A percentile compares a stretch with the other conserved stretches of the same genome.
Conservation (phyloP, 2,329 filamentous ascomycete genomes). For the Cercospora janseana region DNA sequence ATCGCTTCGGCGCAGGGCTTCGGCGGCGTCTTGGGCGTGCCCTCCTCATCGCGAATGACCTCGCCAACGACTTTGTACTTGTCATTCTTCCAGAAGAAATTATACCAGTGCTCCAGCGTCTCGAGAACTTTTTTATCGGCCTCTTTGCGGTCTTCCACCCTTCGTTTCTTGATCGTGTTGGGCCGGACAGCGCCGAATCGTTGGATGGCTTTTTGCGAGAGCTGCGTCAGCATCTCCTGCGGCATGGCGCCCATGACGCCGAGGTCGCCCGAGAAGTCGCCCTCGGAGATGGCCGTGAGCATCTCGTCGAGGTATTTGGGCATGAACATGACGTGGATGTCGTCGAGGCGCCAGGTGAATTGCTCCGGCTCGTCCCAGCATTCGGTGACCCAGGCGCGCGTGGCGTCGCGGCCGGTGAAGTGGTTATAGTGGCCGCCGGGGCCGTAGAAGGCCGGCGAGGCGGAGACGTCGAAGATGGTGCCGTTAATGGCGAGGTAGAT, state of each 20-base stretch:
- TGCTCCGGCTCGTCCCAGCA: slow-evolving; percentile 35
- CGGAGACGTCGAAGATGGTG: slow-evolving; percentile 36
- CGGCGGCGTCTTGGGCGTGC: slow-evolving; percentile 24
- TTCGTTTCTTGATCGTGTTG: slow-evolving; percentile 24
- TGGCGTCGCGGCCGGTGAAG: slow-evolving; percentile 34
- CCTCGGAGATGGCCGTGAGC: slow-evolving; percentile 23
- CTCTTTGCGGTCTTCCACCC: slow-evolving; percentile 26
- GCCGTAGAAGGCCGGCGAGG: slow-evolving; percentile 34
- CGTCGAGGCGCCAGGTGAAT: slow-evolving; percentile 31
- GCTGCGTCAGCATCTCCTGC: slow-evolving; percentile 26
- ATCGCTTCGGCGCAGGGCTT: slow-evolving; percentile 31
- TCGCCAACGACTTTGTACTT: slow-evolving; percentile 32
- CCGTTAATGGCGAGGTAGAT: slow-evolving; percentile 36
- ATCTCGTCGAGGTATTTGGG: slow-evolving; percentile 34
- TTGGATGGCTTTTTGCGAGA: slow-evolving; percentile 32
- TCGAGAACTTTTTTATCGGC: slow-evolving; percentile 64
- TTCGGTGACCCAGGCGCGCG: slow-evolving; percentile 35
- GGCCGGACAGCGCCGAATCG: slow-evolving; percentile 26
- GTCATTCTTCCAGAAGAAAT: slow-evolving; percentile 36
- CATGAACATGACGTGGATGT: slow-evolving; percentile 32
- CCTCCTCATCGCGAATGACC: slow-evolving; percentile 25
- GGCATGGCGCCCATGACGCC: slow-evolving; percentile 25
- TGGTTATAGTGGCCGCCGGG: slow-evolving; percentile 35
- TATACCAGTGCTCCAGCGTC: slow-evolving; percentile 63
- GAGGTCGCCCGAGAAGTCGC: slow-evolving; percentile 22